These are phyloP conservation scores for Calonectria montana DNA, from an alignment of 2,329 filamentous ascomycete genomes.

Conservation along the genomic window DNA sequence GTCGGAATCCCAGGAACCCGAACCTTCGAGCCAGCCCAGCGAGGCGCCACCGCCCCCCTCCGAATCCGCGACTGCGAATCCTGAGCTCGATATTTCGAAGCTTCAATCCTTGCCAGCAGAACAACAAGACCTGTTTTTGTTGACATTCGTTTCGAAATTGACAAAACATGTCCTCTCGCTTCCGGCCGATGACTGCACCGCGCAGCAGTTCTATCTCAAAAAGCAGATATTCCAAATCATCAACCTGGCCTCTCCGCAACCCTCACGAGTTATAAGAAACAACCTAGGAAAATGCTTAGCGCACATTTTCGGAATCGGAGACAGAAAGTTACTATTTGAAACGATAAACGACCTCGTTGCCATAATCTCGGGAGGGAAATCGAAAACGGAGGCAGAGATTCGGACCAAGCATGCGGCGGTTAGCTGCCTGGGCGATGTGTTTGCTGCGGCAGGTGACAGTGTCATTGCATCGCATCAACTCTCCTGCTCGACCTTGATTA, in stretches of 20 bases:
- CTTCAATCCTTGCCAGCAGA: slow-evolving; percentile 90
- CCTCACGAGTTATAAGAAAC: slow-evolving; percentile 89
- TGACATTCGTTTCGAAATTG: slow-evolving; percentile 88
- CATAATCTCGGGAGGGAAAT: slow-evolving; percentile 79
- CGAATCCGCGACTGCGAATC: slow-evolving; percentile 63
- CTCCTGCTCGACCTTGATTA: slow-evolving; percentile 77
- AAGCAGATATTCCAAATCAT: slow-evolving; percentile 95
- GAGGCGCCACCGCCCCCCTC: slow-evolving; percentile 47
- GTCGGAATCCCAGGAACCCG: slow-evolving; percentile 52
- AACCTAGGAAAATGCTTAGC: slow-evolving; percentile 88
- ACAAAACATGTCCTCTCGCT: slow-evolving; percentile 82
- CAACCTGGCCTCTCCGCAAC: slow-evolving; percentile 83
- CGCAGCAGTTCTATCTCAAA: slow-evolving; percentile 92
- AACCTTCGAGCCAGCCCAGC: slow-evolving; percentile 46
- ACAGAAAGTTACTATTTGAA: slow-evolving; percentile 92
- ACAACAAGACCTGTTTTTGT: slow-evolving; percentile 93
- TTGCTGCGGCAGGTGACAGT: slow-evolving; percentile 92
- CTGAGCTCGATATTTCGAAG: slow-evolving; percentile 90
- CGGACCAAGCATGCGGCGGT: slow-evolving; percentile 88
- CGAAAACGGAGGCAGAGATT: slow-evolving; percentile 79
- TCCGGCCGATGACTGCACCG: slow-evolving; percentile 81
- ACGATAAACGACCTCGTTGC: slow-evolving; percentile 88
- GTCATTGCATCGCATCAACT: slow-evolving; percentile 85
- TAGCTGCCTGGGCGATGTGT: slow-evolving; percentile 88
- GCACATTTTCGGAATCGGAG: slow-evolving; percentile 84